Evolutionary conservation across 768 basidiomycete species (phyloP).

Genomic region (Phylloporus sp.): DNA sequence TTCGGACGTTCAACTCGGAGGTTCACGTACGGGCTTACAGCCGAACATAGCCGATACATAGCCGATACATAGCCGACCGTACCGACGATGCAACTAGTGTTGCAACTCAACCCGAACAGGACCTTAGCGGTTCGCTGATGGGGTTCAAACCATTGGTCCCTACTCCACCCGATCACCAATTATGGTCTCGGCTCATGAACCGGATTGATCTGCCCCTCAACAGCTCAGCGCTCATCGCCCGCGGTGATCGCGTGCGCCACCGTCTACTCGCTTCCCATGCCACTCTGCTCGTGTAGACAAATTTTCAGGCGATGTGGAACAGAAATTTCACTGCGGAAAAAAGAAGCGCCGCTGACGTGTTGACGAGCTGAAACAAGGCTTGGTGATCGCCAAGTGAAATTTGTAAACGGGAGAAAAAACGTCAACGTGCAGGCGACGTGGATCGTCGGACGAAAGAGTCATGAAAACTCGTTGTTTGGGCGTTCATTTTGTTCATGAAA

Average conservation of each 20-base stretch:
- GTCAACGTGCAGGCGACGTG: constrained; percentile 49
- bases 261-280: constrained; percentile 82
- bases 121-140: too few relatives aligned
- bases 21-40: too few relatives aligned
- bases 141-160: too few relatives aligned
- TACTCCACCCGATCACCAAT: too few relatives aligned
- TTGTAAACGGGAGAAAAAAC: constrained; percentile 70
- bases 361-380: constrained; percentile 83
- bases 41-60: too few relatives aligned
- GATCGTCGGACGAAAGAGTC: constrained; percentile 64
- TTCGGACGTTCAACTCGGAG: too few relatives aligned
- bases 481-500: too few relatives aligned
- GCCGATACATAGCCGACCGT: too few relatives aligned
- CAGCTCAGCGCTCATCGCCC: constrained; percentile 84
- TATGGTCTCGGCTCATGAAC: constrained; percentile 76
- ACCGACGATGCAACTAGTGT: too few relatives aligned
- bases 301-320: constrained; percentile 89
- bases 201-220: constrained; percentile 77
- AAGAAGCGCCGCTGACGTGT: constrained; percentile 91
- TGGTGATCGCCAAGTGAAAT: constrained; percentile 85
- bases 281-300: constrained; percentile 72
- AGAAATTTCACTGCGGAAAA: constrained; percentile 88
- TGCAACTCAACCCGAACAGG: too few relatives aligned
- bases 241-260: constrained; percentile 92
- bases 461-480: too few relatives aligned